phyloP scores from a whole-genome alignment of 2,329 filamentous ascomycete genomes.

The Phialophora macrospora region DNA sequence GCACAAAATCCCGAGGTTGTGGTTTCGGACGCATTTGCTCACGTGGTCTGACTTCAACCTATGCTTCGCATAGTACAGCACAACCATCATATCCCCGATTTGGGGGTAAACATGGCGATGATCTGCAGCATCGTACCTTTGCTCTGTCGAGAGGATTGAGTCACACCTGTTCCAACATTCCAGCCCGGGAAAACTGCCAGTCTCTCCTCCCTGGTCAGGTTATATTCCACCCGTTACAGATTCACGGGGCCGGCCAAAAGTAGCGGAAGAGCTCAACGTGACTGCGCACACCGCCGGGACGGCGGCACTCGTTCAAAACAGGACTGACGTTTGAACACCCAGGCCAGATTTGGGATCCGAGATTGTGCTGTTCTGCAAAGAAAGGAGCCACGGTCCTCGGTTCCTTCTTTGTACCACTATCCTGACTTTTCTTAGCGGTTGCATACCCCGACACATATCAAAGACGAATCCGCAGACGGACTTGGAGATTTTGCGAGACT shows the following conservation, averaged over 20 bases:
- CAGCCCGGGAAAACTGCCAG: not conserved
- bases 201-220: not conserved
- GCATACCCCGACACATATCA: not conserved
- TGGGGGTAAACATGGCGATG: not conserved
- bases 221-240: not conserved
- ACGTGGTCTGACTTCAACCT: not conserved
- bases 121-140: not conserved
- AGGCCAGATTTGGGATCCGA: not conserved
- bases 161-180: not conserved
- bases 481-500: not conserved
- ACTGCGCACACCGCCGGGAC: too few relatives aligned
- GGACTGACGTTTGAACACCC: not conserved
- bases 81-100: not conserved
- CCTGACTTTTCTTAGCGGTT: too few relatives aligned
- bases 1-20: not conserved
- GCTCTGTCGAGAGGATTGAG: not conserved
- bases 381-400: not conserved
- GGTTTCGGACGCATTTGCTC: not conserved
- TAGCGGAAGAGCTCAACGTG: not conserved
- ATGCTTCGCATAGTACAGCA: not conserved
- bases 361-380: not conserved
- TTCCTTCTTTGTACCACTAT: too few relatives aligned
- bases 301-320: not conserved
- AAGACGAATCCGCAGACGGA: not conserved
- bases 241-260: not conserved